Evolutionary conservation across 1,139 yeast species (phyloP).

Genomic region (Diutina pseudorugosa): DNA sequence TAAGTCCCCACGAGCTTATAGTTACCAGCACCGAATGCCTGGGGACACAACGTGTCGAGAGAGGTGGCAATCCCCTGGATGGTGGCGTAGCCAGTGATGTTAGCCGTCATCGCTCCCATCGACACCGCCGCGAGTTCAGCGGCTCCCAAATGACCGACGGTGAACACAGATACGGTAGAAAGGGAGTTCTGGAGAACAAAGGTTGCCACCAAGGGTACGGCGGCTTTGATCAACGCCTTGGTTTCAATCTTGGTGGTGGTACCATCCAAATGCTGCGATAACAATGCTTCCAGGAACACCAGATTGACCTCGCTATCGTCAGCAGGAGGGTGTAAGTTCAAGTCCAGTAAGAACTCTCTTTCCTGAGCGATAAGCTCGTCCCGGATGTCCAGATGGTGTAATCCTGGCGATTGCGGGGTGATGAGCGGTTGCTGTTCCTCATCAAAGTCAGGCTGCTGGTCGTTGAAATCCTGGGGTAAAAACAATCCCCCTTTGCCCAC

Average conservation of each 20-base stretch:
- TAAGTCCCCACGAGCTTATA: constrained; percentile 41
- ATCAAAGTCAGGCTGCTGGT: neutral
- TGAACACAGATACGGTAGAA: constrained; percentile 44
- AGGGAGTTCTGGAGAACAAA: constrained; percentile 44
- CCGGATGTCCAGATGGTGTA: neutral
- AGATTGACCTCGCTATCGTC: constrained; percentile 20
- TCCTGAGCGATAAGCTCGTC: neutral
- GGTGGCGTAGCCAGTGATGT: constrained; percentile 46
- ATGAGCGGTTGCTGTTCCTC: neutral
- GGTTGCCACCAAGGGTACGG: constrained; percentile 41
- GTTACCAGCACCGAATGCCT: constrained; percentile 46
- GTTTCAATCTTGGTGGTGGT: constrained; percentile 25
- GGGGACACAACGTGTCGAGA: constrained; percentile 46
- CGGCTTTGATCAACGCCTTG: constrained; percentile 26
- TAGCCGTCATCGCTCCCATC: constrained; percentile 53
- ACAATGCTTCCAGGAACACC: constrained; percentile 26
- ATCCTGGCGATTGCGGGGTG: neutral
- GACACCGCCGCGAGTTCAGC: constrained; percentile 49
- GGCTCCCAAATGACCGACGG: constrained; percentile 49
- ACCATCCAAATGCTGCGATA: constrained; percentile 16
- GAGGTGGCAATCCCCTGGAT: constrained; percentile 50
- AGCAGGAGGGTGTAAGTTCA: constrained; percentile 2
- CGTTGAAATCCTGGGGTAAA: neutral
- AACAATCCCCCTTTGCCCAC: neutral
- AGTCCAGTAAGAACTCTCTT: neutral